Evolutionary conservation across 2,329 filamentous ascomycete genomes (phyloP), one percentile per base, ranked within the genome.

Genomic region (Stagonosporopsis tanaceti): DNA sequence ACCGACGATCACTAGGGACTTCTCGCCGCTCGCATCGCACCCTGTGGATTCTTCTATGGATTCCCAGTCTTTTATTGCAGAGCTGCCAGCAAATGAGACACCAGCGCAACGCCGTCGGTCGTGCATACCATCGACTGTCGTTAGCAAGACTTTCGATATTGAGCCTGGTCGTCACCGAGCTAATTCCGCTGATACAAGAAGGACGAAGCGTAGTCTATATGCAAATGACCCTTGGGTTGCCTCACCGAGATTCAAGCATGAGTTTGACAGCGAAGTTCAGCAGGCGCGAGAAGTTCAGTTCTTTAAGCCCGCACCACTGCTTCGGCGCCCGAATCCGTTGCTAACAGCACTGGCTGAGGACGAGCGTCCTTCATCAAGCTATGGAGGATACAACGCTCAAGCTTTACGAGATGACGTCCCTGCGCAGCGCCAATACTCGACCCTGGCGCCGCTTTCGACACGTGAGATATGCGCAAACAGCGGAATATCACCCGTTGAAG

Each of bases 1-100:
- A 44, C 58, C 63, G 22, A 62, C 57, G 39, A 61, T 57, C 39
- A 51, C 62, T 50, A 66, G 41, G 39, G 59, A 65, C 22, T 75
- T 76, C 42, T 69, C 67, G 0, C 74, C 74, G 14, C 62, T 76
- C 28, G 51, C 69, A 25, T 75, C 72, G 15, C 67, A 76, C 60
- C 73, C 74, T 15, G 67, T 75, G 6, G 62, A 69, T 25, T 60
- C 62, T 25, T 39, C 53, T 4, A 52, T 57, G 12, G 67, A 72
- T 27, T 42, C 55, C 22, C 12, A 55, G 14, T 58, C 66, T 11
- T 57, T 63, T 41, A 52, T 66, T 24, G 48, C 57, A 44, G 65
- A 57, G 28, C 46, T 59, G 24, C 35, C 62, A 22, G 53, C 47
- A 11, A 42, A 53, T 8, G 57, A 61, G 40, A n/a, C 30, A 14